Conservation (phyloP, 1,284 basidiomycete genomes). For the Prillingera fragicola region DNA sequence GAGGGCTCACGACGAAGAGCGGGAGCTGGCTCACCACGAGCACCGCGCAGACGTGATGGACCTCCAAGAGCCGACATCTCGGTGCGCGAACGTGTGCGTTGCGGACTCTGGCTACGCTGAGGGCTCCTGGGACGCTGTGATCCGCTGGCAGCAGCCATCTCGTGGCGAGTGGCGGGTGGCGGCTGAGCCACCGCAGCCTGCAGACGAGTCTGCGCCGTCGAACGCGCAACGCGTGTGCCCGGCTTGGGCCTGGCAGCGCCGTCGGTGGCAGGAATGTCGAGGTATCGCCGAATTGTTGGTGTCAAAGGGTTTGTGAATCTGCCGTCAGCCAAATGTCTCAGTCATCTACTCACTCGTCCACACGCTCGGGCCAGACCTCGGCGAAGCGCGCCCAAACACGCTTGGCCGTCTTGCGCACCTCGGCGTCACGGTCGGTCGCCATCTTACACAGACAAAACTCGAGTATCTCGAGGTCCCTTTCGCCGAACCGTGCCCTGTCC, state of each 20-base stretch:
- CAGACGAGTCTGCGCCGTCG: background rate
- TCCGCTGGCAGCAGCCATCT: background rate
- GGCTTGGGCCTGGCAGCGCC: conserved; percentile 17
- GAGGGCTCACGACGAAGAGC: background rate
- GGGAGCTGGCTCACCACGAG: background rate
- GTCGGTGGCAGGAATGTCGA: conserved; percentile 37
- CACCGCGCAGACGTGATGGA: background rate
- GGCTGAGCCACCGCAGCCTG: conserved; percentile 9
- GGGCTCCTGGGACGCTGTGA: background rate
- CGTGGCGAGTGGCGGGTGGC: conserved; percentile 11
- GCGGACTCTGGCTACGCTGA: background rate
- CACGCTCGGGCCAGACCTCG: conserved; percentile 48
- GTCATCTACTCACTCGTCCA: conserved; percentile 42
- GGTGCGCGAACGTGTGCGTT: background rate
- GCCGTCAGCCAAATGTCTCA: conserved; percentile 9
- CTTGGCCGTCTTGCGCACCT: conserved; percentile 49
- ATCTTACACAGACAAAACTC: conserved; percentile 48
- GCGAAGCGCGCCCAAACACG: conserved; percentile 47
- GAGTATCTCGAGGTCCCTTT: conserved; percentile 36
- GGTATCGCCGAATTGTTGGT: conserved; percentile 49
- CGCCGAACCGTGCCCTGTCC: conserved; percentile 33
- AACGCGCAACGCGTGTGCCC: conserved; percentile 4
- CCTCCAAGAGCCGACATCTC: background rate
- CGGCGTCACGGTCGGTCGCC: conserved; percentile 50
- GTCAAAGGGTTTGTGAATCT: conserved; percentile 50